Base-by-base conservation (phyloP, 495 filamentous ascomycete species). In the Rhypophila decipiens region DNA sequence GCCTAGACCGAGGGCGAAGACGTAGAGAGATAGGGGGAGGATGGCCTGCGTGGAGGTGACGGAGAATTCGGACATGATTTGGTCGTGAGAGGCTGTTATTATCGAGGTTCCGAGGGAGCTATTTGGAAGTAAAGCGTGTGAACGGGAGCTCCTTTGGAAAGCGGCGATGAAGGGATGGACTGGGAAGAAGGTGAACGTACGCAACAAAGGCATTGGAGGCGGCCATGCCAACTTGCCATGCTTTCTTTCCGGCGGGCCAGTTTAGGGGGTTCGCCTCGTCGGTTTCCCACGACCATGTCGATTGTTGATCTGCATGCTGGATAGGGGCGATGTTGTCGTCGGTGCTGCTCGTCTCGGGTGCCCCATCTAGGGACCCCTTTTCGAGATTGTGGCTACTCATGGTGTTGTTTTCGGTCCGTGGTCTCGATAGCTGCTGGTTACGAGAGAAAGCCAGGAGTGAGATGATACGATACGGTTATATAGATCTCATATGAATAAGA, bases 261-360 rank as follows among this genome's bases (percentile, higher is more conserved):
- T 83, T 84, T 51, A 71, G 67, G 4, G 81, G 80, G 53, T 82
- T 82, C n/a, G 69, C 62, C 7, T 68, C 67, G 57, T 83, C 79
- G 36, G 76, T 65, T 18, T 75, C 68, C 42, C 75, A 75, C 15
- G 20, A 46, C 3, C 11, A 17, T 39, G 13, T 39, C 19, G n/a
- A n/a, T n/a, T n/a, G n/a, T n/a, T 39, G 29, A 1, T 37, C 13
- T 22, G 8, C 31, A 39, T 19, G n/a, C 2, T 39, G 24, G 10
- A 36, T 5, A 31, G 13, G 7, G 27, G 27, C 27, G 27, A 31
- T 31, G 27, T 7, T 31, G 27, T 31, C 13, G 7, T 31, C 27
- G 27, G 7, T 13, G 27, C 27, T 31, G 13, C 27, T 31, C 13
- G n/a, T 31, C 27, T 31, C 7, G 27, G 7, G 7, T 13, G 27